These are phyloP conservation scores for Cladophialophora yegresii DNA, from an alignment of 2,329 filamentous ascomycete genomes.

Conservation along the genomic window DNA sequence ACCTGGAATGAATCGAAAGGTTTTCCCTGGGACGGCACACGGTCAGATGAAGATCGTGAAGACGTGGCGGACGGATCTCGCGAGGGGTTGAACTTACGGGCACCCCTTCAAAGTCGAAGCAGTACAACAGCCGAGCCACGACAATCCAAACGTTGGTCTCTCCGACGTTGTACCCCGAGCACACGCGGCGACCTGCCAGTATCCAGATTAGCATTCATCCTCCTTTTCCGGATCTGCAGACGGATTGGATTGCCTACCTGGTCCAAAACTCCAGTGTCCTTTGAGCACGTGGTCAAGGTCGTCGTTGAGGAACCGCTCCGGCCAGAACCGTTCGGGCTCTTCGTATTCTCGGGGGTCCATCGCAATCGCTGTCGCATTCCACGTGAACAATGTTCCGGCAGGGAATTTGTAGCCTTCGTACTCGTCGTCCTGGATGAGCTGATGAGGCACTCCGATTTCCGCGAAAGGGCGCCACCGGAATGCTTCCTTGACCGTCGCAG, in stretches of 20 bases:
- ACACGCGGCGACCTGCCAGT: conserved; percentile 31
- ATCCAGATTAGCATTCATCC: not conserved
- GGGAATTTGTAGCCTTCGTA: conserved; percentile 54
- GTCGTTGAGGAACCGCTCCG: conserved; percentile 32
- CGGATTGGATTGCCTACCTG: conserved; percentile 18
- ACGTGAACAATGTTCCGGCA: conserved; percentile 51
- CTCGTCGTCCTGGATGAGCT: conserved; percentile 36
- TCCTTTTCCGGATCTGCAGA: not conserved
- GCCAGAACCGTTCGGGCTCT: conserved; percentile 34
- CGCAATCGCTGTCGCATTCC: conserved; percentile 51
- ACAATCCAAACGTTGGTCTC: conserved; percentile 32
- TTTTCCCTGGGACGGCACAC: conserved; percentile 12
- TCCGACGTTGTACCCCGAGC: conserved; percentile 31
- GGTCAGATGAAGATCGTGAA: conserved; percentile 6
- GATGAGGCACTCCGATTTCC: conserved; percentile 44
- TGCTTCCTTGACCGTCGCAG: conserved; percentile 41
- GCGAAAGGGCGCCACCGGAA: conserved; percentile 44
- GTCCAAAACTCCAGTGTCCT: conserved; percentile 38
- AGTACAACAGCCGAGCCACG: conserved; percentile 27
- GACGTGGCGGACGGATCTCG: not conserved
- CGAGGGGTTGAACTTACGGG: conserved; percentile 17
- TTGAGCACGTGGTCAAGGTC: conserved; percentile 37
- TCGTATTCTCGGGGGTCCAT: conserved; percentile 41
- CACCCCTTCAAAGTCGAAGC: conserved; percentile 31
- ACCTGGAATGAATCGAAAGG: conserved; percentile 24